Evolutionary conservation across 805 yeast species (phyloP), one percentile per base, ranked within the genome.

Genomic region (Komagataella mondaviorum): DNA sequence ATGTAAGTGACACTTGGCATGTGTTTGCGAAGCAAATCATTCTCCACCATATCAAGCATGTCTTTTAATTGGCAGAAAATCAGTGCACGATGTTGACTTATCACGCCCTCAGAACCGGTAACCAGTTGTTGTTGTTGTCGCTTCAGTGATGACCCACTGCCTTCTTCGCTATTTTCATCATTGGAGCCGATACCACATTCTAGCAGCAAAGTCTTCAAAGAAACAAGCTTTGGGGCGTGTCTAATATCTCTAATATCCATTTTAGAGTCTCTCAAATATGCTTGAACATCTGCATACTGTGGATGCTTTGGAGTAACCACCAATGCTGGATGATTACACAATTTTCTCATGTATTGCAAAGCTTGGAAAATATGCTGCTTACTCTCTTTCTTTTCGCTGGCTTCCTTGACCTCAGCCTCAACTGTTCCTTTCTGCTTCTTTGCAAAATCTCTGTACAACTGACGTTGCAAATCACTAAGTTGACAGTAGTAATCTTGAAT

Each of bases 401-500:
- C 68, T 48, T 70, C 71, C 51, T 72, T 70, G 43, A 86, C 71
- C 52, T 85, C 95, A 53, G 78, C 76, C 55, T 76, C 77, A 3
- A 90, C 89, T 1, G 77, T 70, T 4, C 75, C 68, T 64, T 87
- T 88, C 61, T 93, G 97, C 62, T 86, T 87, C 59, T 77, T 80
- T 7, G 93, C 89, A 68, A 93, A 93, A 64, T 88, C 95, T 54
- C 81, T 85, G 70, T 93, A 95, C 48, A 93, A 71, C 58, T 83
- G 85, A 60, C 83, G 85, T 64, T 93, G 99, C 52, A 89, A 70
- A 55, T 88, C 96, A 58, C 96, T 88, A 55, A 95, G 73, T 57
- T 93, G 98, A 70, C 99, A 93, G 65, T 93, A 93, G 66, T 93
- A 91, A 70, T 93, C 99, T 65, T 93, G 99, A 57, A 93, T 93